Percentiles rank a stretch among this genome's conserved stretches.
These are phyloP conservation scores for Cladosporium sp. DNA, from an alignment of 2,329 filamentous ascomycete species.

Conservation along the genomic window DNA sequence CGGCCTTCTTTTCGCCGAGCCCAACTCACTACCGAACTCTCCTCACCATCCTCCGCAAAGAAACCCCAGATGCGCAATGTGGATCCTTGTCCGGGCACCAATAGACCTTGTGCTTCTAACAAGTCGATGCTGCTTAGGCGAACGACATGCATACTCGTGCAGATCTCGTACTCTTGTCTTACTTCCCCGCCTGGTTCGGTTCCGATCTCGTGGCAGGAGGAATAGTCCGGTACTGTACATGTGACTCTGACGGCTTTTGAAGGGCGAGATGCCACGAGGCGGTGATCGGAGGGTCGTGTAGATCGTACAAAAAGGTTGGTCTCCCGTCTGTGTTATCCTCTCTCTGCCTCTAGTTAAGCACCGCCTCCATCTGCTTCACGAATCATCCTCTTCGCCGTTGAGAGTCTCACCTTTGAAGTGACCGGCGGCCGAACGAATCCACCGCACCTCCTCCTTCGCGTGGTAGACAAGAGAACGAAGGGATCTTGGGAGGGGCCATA, in stretches of 20 bases:
- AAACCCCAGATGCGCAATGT: conserved; percentile 1
- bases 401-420: background rate
- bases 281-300: background rate
- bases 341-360: background rate
- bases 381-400: background rate
- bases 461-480: background rate
- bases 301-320: conserved; percentile 8
- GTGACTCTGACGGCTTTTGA: conserved; percentile 9
- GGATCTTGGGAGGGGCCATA: background rate
- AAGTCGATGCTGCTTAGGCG: conserved; percentile 4
- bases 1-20: conserved; percentile 21
- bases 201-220: conserved; percentile 14
- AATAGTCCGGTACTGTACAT: background rate
- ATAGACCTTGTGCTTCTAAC: conserved; percentile 3
- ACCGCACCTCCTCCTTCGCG: background rate
- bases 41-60: conserved; percentile 11
- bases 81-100: conserved; percentile 20
- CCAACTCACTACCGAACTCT: conserved; percentile 11
- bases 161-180: conserved; percentile 18
- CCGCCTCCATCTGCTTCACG: background rate
- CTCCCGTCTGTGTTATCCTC: background rate
- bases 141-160: conserved; percentile 7
- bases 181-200: conserved; percentile 16
- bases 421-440: background rate
- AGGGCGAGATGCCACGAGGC: conserved; percentile 9